Percentiles rank a stretch among this genome's conserved stretches.
phyloP scores from a whole-genome alignment of 768 basidiomycete species.

The Paxillus rubicundulus region DNA sequence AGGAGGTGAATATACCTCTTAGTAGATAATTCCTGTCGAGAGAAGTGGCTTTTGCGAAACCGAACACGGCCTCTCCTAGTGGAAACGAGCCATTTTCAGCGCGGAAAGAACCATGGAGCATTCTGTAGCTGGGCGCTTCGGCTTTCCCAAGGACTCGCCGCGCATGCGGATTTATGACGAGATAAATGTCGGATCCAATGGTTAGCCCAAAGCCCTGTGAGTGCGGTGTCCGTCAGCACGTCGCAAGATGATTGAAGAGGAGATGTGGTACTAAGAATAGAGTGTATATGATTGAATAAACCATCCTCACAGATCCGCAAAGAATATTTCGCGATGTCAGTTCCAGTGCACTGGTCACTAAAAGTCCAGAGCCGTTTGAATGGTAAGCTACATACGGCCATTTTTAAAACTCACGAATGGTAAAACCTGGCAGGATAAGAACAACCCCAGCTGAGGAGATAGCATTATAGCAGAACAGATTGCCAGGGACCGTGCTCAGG shows the following conservation, averaged over 20 bases:
- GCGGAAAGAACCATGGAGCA: conserved; percentile 54
- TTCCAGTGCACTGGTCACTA: conserved; percentile 78
- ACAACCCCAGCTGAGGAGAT: conserved; percentile 89
- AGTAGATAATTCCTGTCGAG: conserved; percentile 30
- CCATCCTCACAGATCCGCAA: conserved; percentile 78
- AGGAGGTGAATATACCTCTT: conserved; percentile 19
- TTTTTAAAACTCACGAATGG: conserved; percentile 54
- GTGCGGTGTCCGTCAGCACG: conserved; percentile 1
- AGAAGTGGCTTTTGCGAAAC: conserved; percentile 38
- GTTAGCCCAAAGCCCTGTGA: conserved; percentile 77
- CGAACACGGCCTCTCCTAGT: conserved; percentile 44
- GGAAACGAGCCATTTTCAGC: conserved; percentile 47
- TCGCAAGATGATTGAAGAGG: background rate
- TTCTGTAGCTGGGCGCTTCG: conserved; percentile 38
- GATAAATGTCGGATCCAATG: conserved; percentile 79
- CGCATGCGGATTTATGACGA: conserved; percentile 64
- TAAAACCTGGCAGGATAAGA: conserved; percentile 87
- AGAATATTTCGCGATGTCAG: conserved; percentile 78
- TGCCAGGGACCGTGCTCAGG: conserved; percentile 69
- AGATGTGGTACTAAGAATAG: conserved; percentile 59
- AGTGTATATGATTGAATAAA: conserved; percentile 85
- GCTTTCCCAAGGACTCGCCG: conserved; percentile 33
- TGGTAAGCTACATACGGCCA: background rate
- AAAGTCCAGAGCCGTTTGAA: background rate
- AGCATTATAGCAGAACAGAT: conserved; percentile 85